A percentile compares a stretch with the other conserved stretches of the same genome.
Evolutionary conservation across 2,329 filamentous ascomycete species (phyloP).

Genomic region (Penicillium sp.): DNA sequence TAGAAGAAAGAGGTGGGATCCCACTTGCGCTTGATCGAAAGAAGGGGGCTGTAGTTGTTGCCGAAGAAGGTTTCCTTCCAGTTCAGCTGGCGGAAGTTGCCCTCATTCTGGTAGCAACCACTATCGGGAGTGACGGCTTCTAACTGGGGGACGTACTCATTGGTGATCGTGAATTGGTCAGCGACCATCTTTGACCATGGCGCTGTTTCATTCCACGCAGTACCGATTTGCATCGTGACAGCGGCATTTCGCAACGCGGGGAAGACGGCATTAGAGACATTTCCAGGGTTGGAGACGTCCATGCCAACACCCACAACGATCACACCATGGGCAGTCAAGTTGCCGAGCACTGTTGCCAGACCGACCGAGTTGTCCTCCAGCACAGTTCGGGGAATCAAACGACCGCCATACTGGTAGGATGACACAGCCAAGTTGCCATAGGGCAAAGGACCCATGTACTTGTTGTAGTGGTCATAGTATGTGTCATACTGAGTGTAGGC

Average conservation of each 20-base stretch:
- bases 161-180: constrained; percentile 39
- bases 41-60: constrained; percentile 38
- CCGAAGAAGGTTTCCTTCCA: constrained; percentile 47
- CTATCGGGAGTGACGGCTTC: constrained; percentile 41
- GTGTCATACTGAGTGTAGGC: constrained; percentile 29
- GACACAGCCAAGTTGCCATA: constrained; percentile 30
- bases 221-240: constrained; percentile 38
- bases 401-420: constrained; percentile 40
- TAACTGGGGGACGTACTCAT: constrained; percentile 41
- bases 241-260: constrained; percentile 48
- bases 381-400: constrained; percentile 38
- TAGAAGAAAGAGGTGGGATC: constrained; percentile 46
- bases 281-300: constrained; percentile 38
- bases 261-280: constrained; percentile 47
- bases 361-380: constrained; percentile 31
- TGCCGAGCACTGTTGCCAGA: constrained; percentile 33
- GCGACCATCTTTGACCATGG: constrained; percentile 32
- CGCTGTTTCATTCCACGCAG: constrained; percentile 37
- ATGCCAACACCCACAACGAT: constrained; percentile 39
- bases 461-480: constrained; percentile 28
- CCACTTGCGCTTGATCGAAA: constrained; percentile 43
- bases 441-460: constrained; percentile 22
- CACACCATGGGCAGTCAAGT: constrained; percentile 36
- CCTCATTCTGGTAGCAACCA: constrained; percentile 47
- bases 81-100: constrained; percentile 42